Evolutionary conservation across 1,284 basidiomycete species (phyloP).

Genomic region (Cutaneotrichosporon daszewskae): DNA sequence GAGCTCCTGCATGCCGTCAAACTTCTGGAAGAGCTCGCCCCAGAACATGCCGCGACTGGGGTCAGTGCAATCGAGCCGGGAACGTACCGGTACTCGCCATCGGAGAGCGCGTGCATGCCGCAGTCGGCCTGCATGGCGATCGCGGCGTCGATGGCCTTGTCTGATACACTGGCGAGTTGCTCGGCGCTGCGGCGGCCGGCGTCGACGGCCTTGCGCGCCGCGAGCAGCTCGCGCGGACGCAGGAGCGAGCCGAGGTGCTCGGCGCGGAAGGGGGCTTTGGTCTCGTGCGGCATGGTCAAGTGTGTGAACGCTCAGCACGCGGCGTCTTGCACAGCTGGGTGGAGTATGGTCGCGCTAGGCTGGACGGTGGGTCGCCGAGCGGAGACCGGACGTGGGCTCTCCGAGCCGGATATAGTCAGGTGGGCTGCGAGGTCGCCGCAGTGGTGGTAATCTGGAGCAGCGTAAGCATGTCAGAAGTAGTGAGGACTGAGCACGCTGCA

Average conservation of each 20-base stretch:
- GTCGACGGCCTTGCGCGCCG: conserved; percentile 29
- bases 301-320: no score
- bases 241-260: conserved; percentile 45
- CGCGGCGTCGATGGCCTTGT: conserved; percentile 44
- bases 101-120: conserved; percentile 42
- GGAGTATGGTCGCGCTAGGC: no score
- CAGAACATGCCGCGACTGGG: conserved; percentile 30
- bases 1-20: conserved; percentile 62
- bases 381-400: no score
- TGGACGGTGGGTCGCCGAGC: no score
- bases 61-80: neutral
- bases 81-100: conserved; percentile 43
- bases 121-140: conserved; percentile 37
- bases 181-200: conserved; percentile 27
- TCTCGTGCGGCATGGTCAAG: no score
- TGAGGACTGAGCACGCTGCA: no score
- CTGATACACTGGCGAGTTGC: conserved; percentile 39
- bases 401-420: no score
- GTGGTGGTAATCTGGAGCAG: no score
- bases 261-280: conserved; percentile 38
- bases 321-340: no score
- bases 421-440: no score
- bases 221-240: conserved; percentile 34
- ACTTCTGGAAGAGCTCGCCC: conserved; percentile 58
- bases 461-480: no score